Conservation (phyloP, 768 basidiomycete species). For the Lentinula detonsa region DNA sequence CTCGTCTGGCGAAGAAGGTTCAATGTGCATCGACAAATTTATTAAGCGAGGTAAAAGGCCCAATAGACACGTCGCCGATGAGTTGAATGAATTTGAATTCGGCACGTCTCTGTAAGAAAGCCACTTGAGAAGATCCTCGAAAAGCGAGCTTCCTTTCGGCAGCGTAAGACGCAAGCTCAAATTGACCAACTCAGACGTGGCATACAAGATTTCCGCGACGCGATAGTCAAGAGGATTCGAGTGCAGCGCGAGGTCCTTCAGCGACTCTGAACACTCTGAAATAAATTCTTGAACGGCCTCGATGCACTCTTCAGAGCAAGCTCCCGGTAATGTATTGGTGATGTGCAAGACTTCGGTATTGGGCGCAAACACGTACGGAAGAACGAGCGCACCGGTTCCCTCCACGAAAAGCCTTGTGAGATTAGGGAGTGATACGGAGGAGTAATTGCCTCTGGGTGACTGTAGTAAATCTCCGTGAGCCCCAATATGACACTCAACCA, state of each 20-base stretch:
- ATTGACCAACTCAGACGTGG: not conserved
- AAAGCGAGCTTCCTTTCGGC: not conserved
- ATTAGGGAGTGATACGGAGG: not conserved
- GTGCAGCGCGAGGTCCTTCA: not conserved
- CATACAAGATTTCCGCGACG: not conserved
- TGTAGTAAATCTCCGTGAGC: not conserved
- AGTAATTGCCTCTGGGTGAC: not conserved
- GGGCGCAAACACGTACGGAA: not conserved
- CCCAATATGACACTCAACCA: not conserved
- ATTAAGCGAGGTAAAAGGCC: not conserved
- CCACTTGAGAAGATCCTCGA: not conserved
- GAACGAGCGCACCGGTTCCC: not conserved
- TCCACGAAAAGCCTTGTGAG: not conserved
- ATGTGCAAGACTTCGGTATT: not conserved
- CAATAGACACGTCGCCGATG: not conserved
- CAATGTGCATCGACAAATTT: not conserved
- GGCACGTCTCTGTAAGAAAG: not conserved
- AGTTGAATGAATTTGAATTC: not conserved
- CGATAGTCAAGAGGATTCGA: not conserved
- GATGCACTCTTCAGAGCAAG: not conserved
- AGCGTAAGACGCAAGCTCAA: not conserved
- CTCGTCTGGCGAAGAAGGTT: not conserved
- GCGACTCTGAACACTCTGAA: not conserved
- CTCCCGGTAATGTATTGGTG: too few species aligned
- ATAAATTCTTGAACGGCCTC: not conserved